phyloP scores from a whole-genome alignment of 2,329 filamentous ascomycete species.

The Helotiales sp. region DNA sequence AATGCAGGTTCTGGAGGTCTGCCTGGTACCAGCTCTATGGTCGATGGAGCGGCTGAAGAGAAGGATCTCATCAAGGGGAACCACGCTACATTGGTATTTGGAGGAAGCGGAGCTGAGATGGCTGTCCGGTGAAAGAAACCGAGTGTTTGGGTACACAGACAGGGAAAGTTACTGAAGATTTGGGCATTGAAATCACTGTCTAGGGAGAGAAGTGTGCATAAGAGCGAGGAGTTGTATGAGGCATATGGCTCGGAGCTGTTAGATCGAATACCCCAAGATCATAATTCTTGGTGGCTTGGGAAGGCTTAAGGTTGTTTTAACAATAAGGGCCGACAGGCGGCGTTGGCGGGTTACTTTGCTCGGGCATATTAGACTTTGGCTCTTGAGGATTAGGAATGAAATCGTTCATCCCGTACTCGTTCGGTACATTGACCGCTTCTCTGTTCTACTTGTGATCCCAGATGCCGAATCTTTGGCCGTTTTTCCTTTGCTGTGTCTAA shows the following conservation, averaged over 20 bases:
- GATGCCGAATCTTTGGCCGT: background rate
- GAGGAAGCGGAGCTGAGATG: conserved; percentile 42
- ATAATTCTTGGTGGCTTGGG: background rate
- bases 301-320: conserved; percentile 7
- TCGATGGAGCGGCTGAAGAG: conserved; percentile 7
- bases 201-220: no score
- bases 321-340: conserved; percentile 10
- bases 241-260: background rate
- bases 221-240: conserved; percentile 2
- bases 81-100: conserved; percentile 53
- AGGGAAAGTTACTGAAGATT: background rate
- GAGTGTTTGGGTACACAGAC: background rate
- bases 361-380: background rate
- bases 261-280: conserved; percentile 12
- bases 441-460: background rate
- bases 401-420: no score
- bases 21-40: conserved; percentile 5
- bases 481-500: background rate
- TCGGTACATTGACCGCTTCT: no score
- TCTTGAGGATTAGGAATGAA: no score
- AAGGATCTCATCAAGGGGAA: conserved; percentile 39
- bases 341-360: no score
- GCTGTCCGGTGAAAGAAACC: conserved; percentile 32
- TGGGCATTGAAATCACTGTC: background rate
- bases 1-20: conserved; percentile 20